These are phyloP conservation scores for Exophiala alcalophila DNA, from an alignment of 2,329 filamentous ascomycete species.

Conservation along the genomic window DNA sequence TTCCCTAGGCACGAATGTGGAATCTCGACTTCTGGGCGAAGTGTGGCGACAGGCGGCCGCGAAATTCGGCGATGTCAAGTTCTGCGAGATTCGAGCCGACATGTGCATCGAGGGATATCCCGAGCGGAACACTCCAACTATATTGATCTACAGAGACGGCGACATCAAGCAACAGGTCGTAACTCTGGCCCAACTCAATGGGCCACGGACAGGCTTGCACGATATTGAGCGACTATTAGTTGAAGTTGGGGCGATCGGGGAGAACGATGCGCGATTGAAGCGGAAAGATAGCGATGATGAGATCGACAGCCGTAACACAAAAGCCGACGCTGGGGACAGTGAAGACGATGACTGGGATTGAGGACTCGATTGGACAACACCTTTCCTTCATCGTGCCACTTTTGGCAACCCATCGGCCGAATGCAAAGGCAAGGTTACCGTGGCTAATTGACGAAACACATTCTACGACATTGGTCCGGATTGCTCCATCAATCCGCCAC, in stretches of 20 bases:
- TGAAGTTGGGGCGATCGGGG: constrained; percentile 73
- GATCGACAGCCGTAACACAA: constrained; percentile 52
- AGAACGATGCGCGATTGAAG: constrained; percentile 74
- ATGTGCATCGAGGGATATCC: constrained; percentile 97
- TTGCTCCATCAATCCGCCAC: no score
- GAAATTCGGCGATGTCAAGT: constrained; percentile 93
- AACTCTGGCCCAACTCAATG: constrained; percentile 77
- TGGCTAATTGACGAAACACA: no score
- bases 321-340: constrained; percentile 50
- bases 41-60: constrained; percentile 79
- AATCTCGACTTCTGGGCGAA: constrained; percentile 78
- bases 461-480: no score
- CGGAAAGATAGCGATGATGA: constrained; percentile 59
- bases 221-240: constrained; percentile 80
- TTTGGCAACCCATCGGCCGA: no score
- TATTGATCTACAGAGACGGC: constrained; percentile 86
- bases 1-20: constrained; percentile 72
- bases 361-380: no score
- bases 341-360: constrained; percentile 60
- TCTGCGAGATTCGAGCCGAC: constrained; percentile 89
- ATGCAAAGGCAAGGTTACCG: no score
- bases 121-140: constrained; percentile 89
- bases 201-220: constrained; percentile 65
- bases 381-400: no score
- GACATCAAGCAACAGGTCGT: constrained; percentile 90